These are phyloP conservation scores for Aspergillus saccharolyticus DNA, from an alignment of 495 filamentous ascomycete species.

Conservation along the genomic window DNA sequence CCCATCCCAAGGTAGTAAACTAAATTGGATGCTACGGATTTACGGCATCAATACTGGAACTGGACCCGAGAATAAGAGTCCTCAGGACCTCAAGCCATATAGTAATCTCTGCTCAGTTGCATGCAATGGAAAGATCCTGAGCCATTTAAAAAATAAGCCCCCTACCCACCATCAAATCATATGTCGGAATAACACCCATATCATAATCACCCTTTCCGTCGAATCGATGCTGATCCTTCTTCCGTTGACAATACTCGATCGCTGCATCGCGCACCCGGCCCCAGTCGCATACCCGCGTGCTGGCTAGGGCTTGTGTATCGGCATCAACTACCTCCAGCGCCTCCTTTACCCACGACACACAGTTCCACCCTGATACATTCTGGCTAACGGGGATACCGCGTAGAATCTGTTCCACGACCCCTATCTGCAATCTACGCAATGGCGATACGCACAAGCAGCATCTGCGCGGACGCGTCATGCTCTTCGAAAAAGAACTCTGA, in stretches of 20 bases:
- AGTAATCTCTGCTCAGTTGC: no score
- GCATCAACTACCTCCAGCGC: slow-evolving; percentile 27
- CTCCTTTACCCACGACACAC: slow-evolving; percentile 38
- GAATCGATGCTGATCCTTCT: slow-evolving; percentile 33
- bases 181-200: slow-evolving; percentile 28
- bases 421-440: slow-evolving; percentile 39
- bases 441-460: slow-evolving; percentile 41
- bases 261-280: slow-evolving; percentile 22
- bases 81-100: no score
- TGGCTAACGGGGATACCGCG: slow-evolving; percentile 29
- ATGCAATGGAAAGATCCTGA: no score
- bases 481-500: no score
- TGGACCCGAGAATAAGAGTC: no score
- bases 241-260: slow-evolving; percentile 32
- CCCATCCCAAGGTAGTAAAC: no score
- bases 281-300: slow-evolving; percentile 34
- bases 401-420: slow-evolving; percentile 26
- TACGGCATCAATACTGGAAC: background rate
- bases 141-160: no score
- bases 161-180: slow-evolving; percentile 11
- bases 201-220: slow-evolving; percentile 26
- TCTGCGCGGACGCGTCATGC: background rate
- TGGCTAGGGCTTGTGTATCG: slow-evolving; percentile 31
- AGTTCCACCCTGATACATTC: slow-evolving; percentile 34
- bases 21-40: background rate